Conservation (phyloP, 108 stramenopile species). For the Asterionellopsis glacialis region DNA sequence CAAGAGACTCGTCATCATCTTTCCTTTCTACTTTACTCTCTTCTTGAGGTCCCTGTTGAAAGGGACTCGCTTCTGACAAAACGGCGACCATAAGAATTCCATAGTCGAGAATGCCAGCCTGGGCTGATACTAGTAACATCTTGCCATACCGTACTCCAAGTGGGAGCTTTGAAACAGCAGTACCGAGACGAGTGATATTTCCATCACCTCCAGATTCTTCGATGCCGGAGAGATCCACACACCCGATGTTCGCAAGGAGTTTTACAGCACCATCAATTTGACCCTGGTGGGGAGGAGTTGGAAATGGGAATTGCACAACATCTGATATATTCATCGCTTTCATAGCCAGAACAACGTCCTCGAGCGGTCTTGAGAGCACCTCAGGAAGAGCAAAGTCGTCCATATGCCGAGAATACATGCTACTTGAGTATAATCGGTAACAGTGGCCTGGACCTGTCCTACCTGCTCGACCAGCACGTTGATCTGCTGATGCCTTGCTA, state of each 20-base stretch:
- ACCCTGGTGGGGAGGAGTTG: conserved; percentile 60
- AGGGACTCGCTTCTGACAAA: conserved; percentile 75
- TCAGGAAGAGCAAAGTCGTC: conserved; percentile 83
- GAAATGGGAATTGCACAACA: conserved; percentile 67
- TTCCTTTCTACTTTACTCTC: conserved; percentile 22
- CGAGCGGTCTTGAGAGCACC: conserved; percentile 75
- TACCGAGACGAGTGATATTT: conserved; percentile 62
- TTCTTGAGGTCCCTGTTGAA: conserved; percentile 21
- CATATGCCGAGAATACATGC: conserved; percentile 87
- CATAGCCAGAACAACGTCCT: conserved; percentile 90
- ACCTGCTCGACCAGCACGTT: conserved; percentile 96
- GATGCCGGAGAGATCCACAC: conserved; percentile 56
- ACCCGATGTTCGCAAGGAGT: conserved; percentile 77
- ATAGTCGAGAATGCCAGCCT: conserved; percentile 82
- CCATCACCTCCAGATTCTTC: conserved; percentile 77
- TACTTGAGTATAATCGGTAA: conserved; percentile 92
- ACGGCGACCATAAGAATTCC: conserved; percentile 72
- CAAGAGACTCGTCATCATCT: conserved; percentile 33
- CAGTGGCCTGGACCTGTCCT: conserved; percentile 96
- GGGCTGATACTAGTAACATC: conserved; percentile 84
- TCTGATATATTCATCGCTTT: conserved; percentile 80
- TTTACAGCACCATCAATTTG: conserved; percentile 69
- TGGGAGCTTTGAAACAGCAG: conserved; percentile 77
- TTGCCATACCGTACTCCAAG: conserved; percentile 83
- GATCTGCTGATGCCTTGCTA: conserved; percentile 94